Percentiles rank a stretch among this genome's conserved stretches.
phyloP scores from a whole-genome alignment of 768 basidiomycete genomes.

The Pisolithus tinctorius region DNA sequence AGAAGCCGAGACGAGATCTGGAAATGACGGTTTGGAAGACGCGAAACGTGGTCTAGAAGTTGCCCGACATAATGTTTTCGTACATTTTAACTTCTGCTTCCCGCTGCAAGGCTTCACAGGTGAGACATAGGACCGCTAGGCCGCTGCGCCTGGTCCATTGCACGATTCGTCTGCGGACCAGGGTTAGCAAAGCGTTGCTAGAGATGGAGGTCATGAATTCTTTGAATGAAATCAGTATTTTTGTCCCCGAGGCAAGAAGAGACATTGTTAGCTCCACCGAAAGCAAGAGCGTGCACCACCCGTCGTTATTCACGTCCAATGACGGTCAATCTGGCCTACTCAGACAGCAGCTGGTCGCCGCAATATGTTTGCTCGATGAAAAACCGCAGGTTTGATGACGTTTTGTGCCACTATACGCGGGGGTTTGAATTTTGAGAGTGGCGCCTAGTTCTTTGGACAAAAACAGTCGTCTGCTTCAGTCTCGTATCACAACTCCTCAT shows the following conservation, averaged over 20 bases:
- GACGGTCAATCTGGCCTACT: no score
- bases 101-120: slow-evolving; percentile 40
- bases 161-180: slow-evolving; percentile 37
- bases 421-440: neutral
- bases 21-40: slow-evolving; percentile 35
- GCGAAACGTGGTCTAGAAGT: slow-evolving; percentile 27
- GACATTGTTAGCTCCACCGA: no score
- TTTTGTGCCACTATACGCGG: neutral
- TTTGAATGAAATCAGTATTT: neutral
- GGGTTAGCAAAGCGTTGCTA: slow-evolving; percentile 31
- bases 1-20: slow-evolving; percentile 30
- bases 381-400: neutral
- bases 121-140: slow-evolving; percentile 37
- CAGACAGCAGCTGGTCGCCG: no score
- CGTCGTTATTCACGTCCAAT: no score
- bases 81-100: slow-evolving; percentile 46
- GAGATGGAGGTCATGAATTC: slow-evolving; percentile 11
- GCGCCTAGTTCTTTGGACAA: slow-evolving; percentile 4
- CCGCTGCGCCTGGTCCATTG: slow-evolving; percentile 30
- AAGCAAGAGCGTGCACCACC: no score
- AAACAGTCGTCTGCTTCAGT: slow-evolving; percentile 4
- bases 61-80: slow-evolving; percentile 32
- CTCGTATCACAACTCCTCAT: slow-evolving; percentile 4
- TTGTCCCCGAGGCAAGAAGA: neutral
- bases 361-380: no score